Base-by-base conservation (phyloP, 2,329 filamentous ascomycete genomes). In the Eutypa lata region DNA sequence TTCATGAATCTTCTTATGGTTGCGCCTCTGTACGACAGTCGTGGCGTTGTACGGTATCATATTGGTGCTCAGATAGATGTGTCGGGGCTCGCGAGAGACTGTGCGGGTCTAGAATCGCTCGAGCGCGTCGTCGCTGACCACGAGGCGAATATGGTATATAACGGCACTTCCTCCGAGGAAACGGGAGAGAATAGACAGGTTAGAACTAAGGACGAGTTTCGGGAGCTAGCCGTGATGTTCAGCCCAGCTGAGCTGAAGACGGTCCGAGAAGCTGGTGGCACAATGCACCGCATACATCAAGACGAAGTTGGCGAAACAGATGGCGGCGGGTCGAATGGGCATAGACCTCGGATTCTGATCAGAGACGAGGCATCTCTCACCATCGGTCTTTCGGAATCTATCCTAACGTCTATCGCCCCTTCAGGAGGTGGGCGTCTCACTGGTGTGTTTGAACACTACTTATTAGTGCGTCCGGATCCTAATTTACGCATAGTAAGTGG, bases 1-100 rank as follows among this genome's bases (percentile, higher is more conserved):
- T 91, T 91, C 63, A 86, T 91, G 79, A 91, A 91, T 56, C 75
- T 91, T 2, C 75, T 90, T 22, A 89, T 89, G 83, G 80, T 83
- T n/a, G 84, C 87, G 1, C 88, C 87, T 0, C 72, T 91, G 0
- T 81, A 84, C 57, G 88, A 91, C 62, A 87, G 81, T 44, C 78
- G 81, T 18, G 88, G 88, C 2, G 75, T 76, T 0, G 77, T 88
- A 1, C 79, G 87, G 26, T 91, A 90, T 65, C 71, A 83, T 62
- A 82, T 91, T 51, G 88, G 88, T 22, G 87, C 87, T 0, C 87
- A 90, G 64, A 82, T 90, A 26, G 88, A 90, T 56, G 73, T 90
- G 6, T 87, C 83, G 1, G 84, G 85, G 3, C 75, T 90, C 0
- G 82, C 84, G 18, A 87, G 86, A 62, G 83, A 88, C 43, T 82